These are phyloP conservation scores for Candida boleticola DNA, from an alignment of 805 yeast genomes.

Conservation along the genomic window DNA sequence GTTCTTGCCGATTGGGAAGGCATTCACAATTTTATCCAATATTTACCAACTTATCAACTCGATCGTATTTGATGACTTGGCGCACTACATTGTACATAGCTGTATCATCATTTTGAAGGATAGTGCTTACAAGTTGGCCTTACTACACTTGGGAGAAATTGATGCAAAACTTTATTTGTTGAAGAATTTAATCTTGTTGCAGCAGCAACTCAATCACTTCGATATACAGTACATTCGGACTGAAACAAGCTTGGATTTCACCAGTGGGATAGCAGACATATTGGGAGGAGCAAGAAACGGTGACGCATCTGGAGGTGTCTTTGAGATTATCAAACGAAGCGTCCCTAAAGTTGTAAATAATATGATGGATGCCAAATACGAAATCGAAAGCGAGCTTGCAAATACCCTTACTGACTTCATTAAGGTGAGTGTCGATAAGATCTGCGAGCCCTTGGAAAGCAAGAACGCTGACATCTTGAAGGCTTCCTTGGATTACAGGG, in stretches of 20 bases:
- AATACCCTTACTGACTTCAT: slow-evolving; percentile 69
- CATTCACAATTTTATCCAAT: slow-evolving; percentile 68
- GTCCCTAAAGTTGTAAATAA: slow-evolving; percentile 79
- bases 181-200: slow-evolving; percentile 67
- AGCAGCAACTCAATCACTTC: slow-evolving; percentile 66
- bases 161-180: slow-evolving; percentile 69
- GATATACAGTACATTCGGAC: slow-evolving; percentile 75
- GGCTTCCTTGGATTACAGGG: slow-evolving; percentile 42
- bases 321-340: slow-evolving; percentile 58
- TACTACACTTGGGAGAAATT: slow-evolving; percentile 44
- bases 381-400: slow-evolving; percentile 70
- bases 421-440: slow-evolving; percentile 41
- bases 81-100: slow-evolving; percentile 81
- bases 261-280: slow-evolving; percentile 53
- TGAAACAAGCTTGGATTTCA: slow-evolving; percentile 77
- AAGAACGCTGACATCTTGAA: slow-evolving; percentile 24
- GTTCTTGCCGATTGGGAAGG: slow-evolving; percentile 71
- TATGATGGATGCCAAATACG: slow-evolving; percentile 74
- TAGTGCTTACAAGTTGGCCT: slow-evolving; percentile 47
- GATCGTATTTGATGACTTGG: slow-evolving; percentile 80
- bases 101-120: slow-evolving; percentile 61
- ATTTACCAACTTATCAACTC: slow-evolving; percentile 79
- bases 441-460: slow-evolving; percentile 45
- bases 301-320: slow-evolving; percentile 23
- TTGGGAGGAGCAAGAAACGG: slow-evolving; percentile 8